Evolutionary conservation across 1,284 basidiomycete species (phyloP).

Genomic region (Microbotryum lychnidis-dioicae): DNA sequence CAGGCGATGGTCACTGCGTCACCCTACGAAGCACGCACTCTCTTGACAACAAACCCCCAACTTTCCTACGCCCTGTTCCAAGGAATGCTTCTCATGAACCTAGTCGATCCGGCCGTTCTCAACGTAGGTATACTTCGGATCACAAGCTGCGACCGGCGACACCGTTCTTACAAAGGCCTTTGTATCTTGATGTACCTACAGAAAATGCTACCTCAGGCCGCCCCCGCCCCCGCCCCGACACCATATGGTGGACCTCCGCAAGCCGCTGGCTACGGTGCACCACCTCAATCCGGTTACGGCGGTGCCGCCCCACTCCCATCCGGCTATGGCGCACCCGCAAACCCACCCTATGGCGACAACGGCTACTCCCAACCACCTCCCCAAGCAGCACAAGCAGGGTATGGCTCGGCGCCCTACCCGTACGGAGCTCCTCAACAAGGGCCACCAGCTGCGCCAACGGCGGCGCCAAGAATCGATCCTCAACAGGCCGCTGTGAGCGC

Average conservation of each 20-base stretch:
- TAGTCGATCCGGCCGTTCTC: constrained; percentile 81
- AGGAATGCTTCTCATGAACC: constrained; percentile 85
- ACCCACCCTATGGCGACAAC: not conserved
- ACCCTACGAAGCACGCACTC: constrained; percentile 75
- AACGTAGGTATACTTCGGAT: constrained; percentile 42
- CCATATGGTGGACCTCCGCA: constrained; percentile 5
- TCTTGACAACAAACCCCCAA: constrained; percentile 80
- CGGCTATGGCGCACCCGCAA: not conserved
- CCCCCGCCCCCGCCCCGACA: not conserved
- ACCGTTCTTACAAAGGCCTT: not conserved
- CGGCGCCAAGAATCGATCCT: constrained; percentile 35
- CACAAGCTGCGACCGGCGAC: not conserved
- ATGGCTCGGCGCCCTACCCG: constrained; percentile 1
- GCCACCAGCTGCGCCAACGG: constrained; percentile 14
- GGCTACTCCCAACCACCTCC: constrained; percentile 9
- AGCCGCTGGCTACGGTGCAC: constrained; percentile 5
- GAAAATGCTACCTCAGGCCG: constrained; percentile 51
- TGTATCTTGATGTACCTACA: constrained; percentile 33
- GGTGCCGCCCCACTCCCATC: constrained; percentile 12
- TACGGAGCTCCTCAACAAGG: constrained; percentile 1
- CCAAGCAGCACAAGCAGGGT: constrained; percentile 23
- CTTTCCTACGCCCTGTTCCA: constrained; percentile 95
- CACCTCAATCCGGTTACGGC: constrained; percentile 7
- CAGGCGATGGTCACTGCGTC: constrained; percentile 82
- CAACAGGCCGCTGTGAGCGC: constrained; percentile 38